A percentile compares a stretch with the other conserved stretches of the same genome.
Evolutionary conservation across 1,139 yeast species (phyloP).

Genomic region (Blastobotrys indianensis): DNA sequence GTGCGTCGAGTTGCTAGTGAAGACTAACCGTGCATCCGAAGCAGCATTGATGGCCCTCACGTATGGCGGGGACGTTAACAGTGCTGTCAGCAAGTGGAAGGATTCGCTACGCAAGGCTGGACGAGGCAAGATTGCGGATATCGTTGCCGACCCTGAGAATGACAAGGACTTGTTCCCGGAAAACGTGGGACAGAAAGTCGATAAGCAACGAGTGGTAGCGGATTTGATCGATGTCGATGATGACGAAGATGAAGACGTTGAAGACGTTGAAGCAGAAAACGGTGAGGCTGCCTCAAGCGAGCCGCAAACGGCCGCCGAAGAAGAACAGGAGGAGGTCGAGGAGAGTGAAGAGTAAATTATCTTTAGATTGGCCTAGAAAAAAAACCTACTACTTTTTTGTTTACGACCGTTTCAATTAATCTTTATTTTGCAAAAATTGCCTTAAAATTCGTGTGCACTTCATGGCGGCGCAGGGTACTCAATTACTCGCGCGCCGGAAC

Average conservation of each 20-base stretch:
- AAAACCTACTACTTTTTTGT: neutral
- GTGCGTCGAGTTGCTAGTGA: constrained; percentile 61
- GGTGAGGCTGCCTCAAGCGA: constrained; percentile 6
- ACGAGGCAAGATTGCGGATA: constrained; percentile 52
- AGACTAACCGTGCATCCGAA: constrained; percentile 71
- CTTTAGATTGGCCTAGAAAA: neutral
- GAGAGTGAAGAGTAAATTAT: constrained; percentile 4
- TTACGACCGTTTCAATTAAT: neutral
- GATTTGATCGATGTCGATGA: constrained; percentile 27
- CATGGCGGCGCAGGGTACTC: no score
- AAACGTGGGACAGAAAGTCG: constrained; percentile 27
- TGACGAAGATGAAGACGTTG: constrained; percentile 15
- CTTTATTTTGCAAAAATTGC: neutral
- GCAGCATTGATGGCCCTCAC: constrained; percentile 78
- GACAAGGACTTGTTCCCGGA: constrained; percentile 30
- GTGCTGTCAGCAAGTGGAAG: constrained; percentile 63
- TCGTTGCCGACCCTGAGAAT: constrained; percentile 27
- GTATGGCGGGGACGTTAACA: constrained; percentile 52
- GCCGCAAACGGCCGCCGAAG: constrained; percentile 12
- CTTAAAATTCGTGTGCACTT: no score
- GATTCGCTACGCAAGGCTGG: constrained; percentile 45
- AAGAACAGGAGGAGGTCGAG: constrained; percentile 9
- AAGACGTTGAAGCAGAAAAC: constrained; percentile 12
- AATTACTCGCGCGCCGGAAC: no score
- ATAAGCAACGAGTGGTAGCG: constrained; percentile 19